A percentile compares a stretch with the other conserved stretches of the same genome.
phyloP scores from a whole-genome alignment of 2,329 filamentous ascomycete genomes.

The Cyanodermella asteris region DNA sequence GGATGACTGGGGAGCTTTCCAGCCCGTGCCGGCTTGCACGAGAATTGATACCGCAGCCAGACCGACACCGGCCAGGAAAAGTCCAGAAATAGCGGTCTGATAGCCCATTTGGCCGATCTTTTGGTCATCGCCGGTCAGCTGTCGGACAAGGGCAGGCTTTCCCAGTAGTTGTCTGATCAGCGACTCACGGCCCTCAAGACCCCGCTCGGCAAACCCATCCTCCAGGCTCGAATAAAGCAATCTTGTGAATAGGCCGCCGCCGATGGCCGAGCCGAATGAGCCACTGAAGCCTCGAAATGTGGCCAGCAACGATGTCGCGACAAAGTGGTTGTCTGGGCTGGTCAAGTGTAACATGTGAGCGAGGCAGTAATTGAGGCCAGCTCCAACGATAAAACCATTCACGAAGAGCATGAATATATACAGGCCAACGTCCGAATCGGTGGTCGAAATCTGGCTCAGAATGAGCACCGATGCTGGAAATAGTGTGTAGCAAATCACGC shows the following conservation, averaged over 20 bases:
- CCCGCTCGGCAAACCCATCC: conserved; percentile 30
- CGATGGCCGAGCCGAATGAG: conserved; percentile 58
- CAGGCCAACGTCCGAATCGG: conserved; percentile 25
- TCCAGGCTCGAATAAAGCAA: conserved; percentile 33
- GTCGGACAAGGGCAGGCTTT: conserved; percentile 32
- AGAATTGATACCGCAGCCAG: no score
- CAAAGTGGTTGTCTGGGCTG: conserved; percentile 42
- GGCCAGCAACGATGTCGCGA: conserved; percentile 51
- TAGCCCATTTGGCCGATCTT: no score
- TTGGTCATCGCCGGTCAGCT: conserved; percentile 28
- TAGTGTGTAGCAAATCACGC: conserved; percentile 34
- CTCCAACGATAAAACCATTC: conserved; percentile 53
- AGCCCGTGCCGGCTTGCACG: no score
- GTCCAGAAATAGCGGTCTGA: no score
- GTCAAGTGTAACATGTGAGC: conserved; percentile 60
- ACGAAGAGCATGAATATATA: conserved; percentile 41
- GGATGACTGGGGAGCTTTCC: no score
- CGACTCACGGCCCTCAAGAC: conserved; percentile 17
- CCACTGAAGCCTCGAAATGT: conserved; percentile 69
- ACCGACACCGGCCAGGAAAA: no score
- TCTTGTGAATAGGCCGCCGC: conserved; percentile 52
- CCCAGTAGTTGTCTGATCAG: conserved; percentile 35
- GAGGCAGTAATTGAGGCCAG: conserved; percentile 57
- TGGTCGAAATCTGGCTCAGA: conserved; percentile 33
- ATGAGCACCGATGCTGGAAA: conserved; percentile 39